Percentiles rank a stretch among this genome's conserved stretches.
Conservation (phyloP, 2,329 filamentous ascomycete genomes). For the Fusarium incarnatum region DNA sequence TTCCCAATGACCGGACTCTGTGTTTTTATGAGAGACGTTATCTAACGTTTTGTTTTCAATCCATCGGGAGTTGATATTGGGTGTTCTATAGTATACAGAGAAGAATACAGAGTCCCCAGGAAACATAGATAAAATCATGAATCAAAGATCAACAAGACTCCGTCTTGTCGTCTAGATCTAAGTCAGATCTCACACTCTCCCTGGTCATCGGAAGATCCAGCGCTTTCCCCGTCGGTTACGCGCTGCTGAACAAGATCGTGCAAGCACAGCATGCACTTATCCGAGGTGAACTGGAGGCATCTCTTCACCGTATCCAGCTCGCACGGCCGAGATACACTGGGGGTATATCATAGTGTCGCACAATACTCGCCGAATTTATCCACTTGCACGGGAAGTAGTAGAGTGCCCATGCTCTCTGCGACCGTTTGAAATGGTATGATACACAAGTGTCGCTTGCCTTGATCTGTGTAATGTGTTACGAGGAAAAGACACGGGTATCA, state of each 20-base stretch:
- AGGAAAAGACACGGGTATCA: slow-evolving; percentile 37
- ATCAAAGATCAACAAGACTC: slow-evolving; percentile 14
- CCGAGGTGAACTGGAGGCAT: slow-evolving; percentile 18
- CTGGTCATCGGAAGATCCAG: slow-evolving; percentile 37
- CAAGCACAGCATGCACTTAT: slow-evolving; percentile 25
- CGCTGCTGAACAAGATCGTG: slow-evolving; percentile 24
- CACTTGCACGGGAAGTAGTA: slow-evolving; percentile 15
- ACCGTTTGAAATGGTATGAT: slow-evolving; percentile 22
- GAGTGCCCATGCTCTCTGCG: slow-evolving; percentile 7
- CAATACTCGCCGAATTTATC: slow-evolving; percentile 20
- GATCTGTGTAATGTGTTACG: slow-evolving; percentile 41
- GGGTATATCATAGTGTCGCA: slow-evolving; percentile 23
- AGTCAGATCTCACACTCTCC: slow-evolving; percentile 20
- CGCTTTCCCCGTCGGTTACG: slow-evolving; percentile 19
- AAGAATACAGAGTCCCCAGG: slow-evolving; percentile 5
- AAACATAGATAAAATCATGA: not conserved
- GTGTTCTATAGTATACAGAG: slow-evolving; percentile 20
- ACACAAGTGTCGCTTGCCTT: slow-evolving; percentile 42
- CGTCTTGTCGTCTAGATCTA: slow-evolving; percentile 7
- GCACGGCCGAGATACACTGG: slow-evolving; percentile 1
- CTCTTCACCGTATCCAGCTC: slow-evolving; percentile 35
- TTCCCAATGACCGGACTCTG: not conserved
- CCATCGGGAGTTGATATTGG: not conserved
- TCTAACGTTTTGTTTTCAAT: not conserved
- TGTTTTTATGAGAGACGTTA: not conserved